Conservation (phyloP, 768 basidiomycete genomes). For the Porphyrellus cyaneotinctus region DNA sequence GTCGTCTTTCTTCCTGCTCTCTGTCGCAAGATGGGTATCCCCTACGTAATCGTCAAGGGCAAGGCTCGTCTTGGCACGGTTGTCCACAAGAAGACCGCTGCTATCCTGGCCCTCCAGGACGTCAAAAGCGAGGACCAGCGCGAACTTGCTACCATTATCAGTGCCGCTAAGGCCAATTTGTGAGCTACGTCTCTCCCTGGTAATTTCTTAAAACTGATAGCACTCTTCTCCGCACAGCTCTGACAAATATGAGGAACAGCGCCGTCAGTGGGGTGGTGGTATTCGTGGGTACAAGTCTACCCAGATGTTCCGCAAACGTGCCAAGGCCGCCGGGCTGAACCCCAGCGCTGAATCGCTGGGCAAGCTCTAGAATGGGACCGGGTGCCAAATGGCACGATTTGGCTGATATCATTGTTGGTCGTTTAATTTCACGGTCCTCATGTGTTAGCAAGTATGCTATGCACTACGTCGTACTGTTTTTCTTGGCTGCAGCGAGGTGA, state of each 20-base stretch:
- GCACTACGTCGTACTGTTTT: too few species aligned
- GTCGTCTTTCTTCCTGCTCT: constrained; percentile 97
- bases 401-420: constrained; percentile 23
- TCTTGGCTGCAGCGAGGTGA: too few species aligned
- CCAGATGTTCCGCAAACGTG: constrained; percentile 90
- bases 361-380: too few species aligned
- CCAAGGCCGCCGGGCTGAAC: constrained; percentile 81
- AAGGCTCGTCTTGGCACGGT: constrained; percentile 98
- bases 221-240: constrained; percentile 41
- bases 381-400: too few species aligned
- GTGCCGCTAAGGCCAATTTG: constrained; percentile 97
- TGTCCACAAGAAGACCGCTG: constrained; percentile 97
- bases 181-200: constrained; percentile 38
- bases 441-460: too few species aligned
- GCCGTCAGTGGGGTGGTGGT: constrained; percentile 95
- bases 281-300: constrained; percentile 92
- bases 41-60: constrained; percentile 97
- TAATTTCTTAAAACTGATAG: constrained; percentile 1
- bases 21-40: constrained; percentile 99
- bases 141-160: constrained; percentile 88
- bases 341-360: constrained; percentile 50
- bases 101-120: constrained; percentile 87
- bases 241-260: constrained; percentile 90
- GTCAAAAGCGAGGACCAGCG: constrained; percentile 92
- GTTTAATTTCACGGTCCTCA: too few species aligned